phyloP scores from a whole-genome alignment of 2,329 filamentous ascomycete species.

The Talaromyces marneffei region DNA sequence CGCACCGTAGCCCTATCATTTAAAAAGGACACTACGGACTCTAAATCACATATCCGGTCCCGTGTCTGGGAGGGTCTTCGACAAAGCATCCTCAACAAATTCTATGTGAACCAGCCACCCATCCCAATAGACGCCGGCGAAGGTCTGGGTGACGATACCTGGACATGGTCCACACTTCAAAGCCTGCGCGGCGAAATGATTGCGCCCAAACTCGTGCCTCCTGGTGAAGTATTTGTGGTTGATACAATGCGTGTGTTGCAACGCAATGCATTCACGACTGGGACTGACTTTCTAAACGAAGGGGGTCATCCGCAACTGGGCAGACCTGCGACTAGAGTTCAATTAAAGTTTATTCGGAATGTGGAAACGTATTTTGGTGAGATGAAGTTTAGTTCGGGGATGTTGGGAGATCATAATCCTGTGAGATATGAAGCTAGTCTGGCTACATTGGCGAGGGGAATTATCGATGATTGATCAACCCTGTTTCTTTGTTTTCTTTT shows the following conservation, averaged over 20 bases:
- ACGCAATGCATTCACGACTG: conserved; percentile 61
- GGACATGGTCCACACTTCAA: conserved; percentile 63
- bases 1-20: conserved; percentile 67
- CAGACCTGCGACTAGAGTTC: conserved; percentile 60
- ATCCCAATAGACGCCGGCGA: conserved; percentile 42
- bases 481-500: neutral
- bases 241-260: conserved; percentile 63
- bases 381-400: conserved; percentile 64
- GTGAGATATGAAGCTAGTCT: conserved; percentile 66
- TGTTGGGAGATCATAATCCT: conserved; percentile 71
- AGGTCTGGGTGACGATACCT: conserved; percentile 57
- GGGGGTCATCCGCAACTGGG: conserved; percentile 49
- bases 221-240: conserved; percentile 69
- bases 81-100: conserved; percentile 56
- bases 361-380: conserved; percentile 66
- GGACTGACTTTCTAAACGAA: conserved; percentile 26
- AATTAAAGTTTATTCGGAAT: conserved; percentile 65
- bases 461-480: conserved; percentile 35
- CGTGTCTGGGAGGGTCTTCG: conserved; percentile 62
- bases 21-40: conserved; percentile 63
- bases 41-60: conserved; percentile 60
- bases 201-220: conserved; percentile 64
- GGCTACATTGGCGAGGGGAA: conserved; percentile 50
- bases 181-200: conserved; percentile 62
- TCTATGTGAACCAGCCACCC: conserved; percentile 49